phyloP scores from a whole-genome alignment of 2,329 filamentous ascomycete species.

The Penicillium sp. region DNA sequence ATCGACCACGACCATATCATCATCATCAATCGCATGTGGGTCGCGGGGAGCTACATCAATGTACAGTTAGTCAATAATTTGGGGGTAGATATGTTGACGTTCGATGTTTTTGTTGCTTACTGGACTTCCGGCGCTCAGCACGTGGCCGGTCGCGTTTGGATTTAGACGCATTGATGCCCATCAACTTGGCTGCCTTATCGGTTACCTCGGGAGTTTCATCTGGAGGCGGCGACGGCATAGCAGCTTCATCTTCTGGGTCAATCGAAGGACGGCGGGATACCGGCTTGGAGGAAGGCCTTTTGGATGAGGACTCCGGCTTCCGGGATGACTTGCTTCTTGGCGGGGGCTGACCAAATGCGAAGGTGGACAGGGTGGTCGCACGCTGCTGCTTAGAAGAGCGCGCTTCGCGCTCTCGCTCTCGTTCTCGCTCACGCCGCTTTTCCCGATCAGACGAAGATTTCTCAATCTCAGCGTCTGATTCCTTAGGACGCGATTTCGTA shows the following conservation, averaged over 20 bases:
- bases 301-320: constrained; percentile 62
- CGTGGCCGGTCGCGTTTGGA: constrained; percentile 53
- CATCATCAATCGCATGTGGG: constrained; percentile 69
- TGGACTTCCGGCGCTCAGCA: constrained; percentile 58
- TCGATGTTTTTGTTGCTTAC: constrained; percentile 30
- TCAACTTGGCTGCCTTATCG: constrained; percentile 78
- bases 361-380: constrained; percentile 63
- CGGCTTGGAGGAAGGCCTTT: constrained; percentile 59
- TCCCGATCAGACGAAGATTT: constrained; percentile 79
- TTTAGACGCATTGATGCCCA: constrained; percentile 64
- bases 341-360: constrained; percentile 71
- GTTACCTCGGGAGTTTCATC: constrained; percentile 70
- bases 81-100: background rate
- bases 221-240: constrained; percentile 73
- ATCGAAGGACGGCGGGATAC: constrained; percentile 71
- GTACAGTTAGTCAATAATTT: background rate
- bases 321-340: constrained; percentile 70
- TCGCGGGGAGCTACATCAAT: constrained; percentile 49
- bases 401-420: constrained; percentile 44
- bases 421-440: constrained; percentile 52
- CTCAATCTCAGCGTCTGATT: constrained; percentile 62
- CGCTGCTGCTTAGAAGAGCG: constrained; percentile 62
- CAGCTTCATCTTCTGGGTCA: constrained; percentile 64
- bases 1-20: constrained; percentile 67
- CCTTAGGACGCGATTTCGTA: constrained; percentile 64